phyloP scores from a whole-genome alignment of 2,329 filamentous ascomycete species.

The Arthroderma sp. region DNA sequence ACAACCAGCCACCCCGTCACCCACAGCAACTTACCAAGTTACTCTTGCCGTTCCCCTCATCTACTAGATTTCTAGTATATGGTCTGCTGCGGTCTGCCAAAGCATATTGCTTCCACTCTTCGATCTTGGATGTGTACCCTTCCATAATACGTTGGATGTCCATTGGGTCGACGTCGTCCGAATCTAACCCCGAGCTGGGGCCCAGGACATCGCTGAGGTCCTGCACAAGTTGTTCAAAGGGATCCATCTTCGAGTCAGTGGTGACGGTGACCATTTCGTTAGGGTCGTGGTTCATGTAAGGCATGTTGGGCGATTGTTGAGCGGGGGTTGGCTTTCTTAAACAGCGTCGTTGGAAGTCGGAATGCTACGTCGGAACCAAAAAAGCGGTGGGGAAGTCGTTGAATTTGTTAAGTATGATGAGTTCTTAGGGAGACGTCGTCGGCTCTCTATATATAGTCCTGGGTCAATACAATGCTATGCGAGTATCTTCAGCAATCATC shows the following conservation, averaged over 20 bases:
- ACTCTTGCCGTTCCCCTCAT: constrained; percentile 73
- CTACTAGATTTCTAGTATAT: constrained; percentile 82
- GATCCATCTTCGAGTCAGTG: constrained; percentile 11
- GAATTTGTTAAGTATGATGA: too few relatives aligned
- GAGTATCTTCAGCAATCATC: too few relatives aligned
- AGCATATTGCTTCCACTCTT: constrained; percentile 64
- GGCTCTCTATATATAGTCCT: too few relatives aligned
- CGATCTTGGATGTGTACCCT: constrained; percentile 53
- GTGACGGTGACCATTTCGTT: constrained; percentile 7
- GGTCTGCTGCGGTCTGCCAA: constrained; percentile 54
- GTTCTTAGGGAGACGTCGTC: too few relatives aligned
- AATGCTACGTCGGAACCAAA: too few relatives aligned
- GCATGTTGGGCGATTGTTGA: constrained; percentile 17
- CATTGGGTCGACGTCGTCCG: constrained; percentile 63
- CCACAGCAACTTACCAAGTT: constrained; percentile 46
- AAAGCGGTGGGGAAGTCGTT: too few relatives aligned
- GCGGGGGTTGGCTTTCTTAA: neutral
- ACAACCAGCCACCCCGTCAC: neutral
- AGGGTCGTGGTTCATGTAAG: constrained; percentile 16
- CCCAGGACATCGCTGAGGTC: constrained; percentile 64
- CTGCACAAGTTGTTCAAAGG: constrained; percentile 57
- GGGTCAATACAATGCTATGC: too few relatives aligned
- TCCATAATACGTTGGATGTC: constrained; percentile 62
- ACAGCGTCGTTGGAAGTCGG: too few relatives aligned
- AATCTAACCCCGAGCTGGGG: constrained; percentile 67